A percentile compares a stretch with the other conserved stretches of the same genome.
These are phyloP conservation scores for Cyberlindnera japonica DNA, from an alignment of 805 yeast genomes.

Conservation along the genomic window DNA sequence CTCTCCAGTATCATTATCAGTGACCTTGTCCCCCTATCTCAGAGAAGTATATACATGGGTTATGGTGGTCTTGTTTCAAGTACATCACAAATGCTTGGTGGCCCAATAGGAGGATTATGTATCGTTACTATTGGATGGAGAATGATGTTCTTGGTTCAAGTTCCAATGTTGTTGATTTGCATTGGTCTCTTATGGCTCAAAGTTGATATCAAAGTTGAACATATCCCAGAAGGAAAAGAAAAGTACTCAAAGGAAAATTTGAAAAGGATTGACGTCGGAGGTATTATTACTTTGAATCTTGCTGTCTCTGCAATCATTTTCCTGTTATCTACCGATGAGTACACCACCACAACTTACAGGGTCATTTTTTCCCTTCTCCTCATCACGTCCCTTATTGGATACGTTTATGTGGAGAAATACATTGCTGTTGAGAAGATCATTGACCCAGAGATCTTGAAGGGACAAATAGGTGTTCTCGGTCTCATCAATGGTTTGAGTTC, in stretches of 20 bases:
- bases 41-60: constrained; percentile 53
- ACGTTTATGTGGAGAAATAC: constrained; percentile 34
- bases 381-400: constrained; percentile 21
- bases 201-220: constrained; percentile 31
- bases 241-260: constrained; percentile 33
- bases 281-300: constrained; percentile 35
- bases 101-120: constrained; percentile 41
- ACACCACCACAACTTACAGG: constrained; percentile 12
- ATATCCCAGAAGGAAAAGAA: constrained; percentile 26
- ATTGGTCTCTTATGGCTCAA: constrained; percentile 24
- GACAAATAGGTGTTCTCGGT: constrained; percentile 37
- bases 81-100: constrained; percentile 40
- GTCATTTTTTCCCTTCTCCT: constrained; percentile 12
- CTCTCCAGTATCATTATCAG: constrained; percentile 49
- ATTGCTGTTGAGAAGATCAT: constrained; percentile 37
- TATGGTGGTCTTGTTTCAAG: constrained; percentile 39
- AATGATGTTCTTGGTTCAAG: constrained; percentile 41
- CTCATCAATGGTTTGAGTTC: constrained; percentile 36
- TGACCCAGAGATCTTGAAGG: constrained; percentile 37
- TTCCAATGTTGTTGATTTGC: constrained; percentile 33
- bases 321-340: constrained; percentile 30
- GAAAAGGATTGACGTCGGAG: constrained; percentile 38
- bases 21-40: constrained; percentile 51
- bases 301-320: constrained; percentile 34
- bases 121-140: constrained; percentile 40